Percentiles rank a stretch among this genome's conserved stretches.
These are phyloP conservation scores for Cystoisospora suis DNA, from an alignment of 169 alveolate species.

Conservation along the genomic window DNA sequence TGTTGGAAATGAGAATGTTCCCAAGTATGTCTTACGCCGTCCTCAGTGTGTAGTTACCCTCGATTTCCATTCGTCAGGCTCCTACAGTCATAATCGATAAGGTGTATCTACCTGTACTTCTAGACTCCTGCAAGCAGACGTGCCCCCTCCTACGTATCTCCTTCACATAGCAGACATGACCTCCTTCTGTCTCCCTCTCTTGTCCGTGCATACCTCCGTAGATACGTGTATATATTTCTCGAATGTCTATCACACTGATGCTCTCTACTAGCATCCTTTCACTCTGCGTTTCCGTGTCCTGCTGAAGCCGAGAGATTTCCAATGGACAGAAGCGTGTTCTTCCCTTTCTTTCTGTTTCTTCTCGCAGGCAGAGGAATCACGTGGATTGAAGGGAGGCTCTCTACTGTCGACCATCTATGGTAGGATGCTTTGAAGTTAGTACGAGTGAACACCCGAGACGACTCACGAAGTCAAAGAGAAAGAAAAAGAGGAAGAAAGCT, in stretches of 20 bases:
- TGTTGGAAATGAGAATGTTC: no score
- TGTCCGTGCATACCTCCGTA: background rate
- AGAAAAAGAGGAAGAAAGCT: background rate
- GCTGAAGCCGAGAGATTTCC: background rate
- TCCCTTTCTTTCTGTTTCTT: background rate
- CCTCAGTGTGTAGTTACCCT: no score
- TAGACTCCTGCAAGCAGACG: no score
- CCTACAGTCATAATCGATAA: no score
- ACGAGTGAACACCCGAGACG: no score
- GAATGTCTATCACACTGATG: background rate
- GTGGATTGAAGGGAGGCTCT: conserved; percentile 51
- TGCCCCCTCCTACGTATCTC: background rate
- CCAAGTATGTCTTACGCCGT: no score
- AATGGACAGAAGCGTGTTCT: background rate
- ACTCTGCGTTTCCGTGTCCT: no score
- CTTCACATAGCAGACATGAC: background rate
- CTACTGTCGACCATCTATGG: conserved; percentile 59
- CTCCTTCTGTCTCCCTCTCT: background rate
- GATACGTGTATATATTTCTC: background rate
- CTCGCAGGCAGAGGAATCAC: conserved; percentile 45
- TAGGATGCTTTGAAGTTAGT: no score
- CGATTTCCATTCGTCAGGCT: no score
- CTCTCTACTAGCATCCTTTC: no score
- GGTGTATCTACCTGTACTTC: no score
- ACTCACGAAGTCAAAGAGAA: background rate